Percentiles rank a stretch among this genome's conserved stretches.
Conservation (phyloP, 441 rosid species). For the Adansonia gregorii region DNA sequence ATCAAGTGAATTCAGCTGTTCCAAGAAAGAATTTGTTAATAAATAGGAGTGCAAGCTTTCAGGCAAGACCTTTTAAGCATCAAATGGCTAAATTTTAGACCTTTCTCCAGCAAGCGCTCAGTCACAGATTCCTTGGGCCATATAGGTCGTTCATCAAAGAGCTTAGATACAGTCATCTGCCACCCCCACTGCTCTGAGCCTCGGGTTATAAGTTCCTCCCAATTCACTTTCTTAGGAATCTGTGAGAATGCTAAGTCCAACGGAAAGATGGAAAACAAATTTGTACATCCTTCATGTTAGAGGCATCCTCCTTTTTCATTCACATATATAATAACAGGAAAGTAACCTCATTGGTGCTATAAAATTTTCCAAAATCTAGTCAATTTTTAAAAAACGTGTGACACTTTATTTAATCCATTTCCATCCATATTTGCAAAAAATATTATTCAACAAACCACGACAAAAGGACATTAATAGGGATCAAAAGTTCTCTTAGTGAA, state of each 20-base stretch:
- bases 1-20: constrained; percentile 15
- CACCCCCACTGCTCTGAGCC: constrained; percentile 72
- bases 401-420: not conserved
- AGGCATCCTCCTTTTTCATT: not conserved
- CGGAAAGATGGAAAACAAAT: constrained; percentile 23
- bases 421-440: constrained; percentile 9
- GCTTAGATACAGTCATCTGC: constrained; percentile 75
- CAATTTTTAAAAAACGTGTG: not conserved
- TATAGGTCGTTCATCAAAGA: constrained; percentile 89
- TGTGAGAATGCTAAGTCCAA: constrained; percentile 67
- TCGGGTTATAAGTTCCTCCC: constrained; percentile 60
- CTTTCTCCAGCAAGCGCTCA: constrained; percentile 70
- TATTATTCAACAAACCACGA: not conserved
- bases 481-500: constrained; percentile 1
- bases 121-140: constrained; percentile 82
- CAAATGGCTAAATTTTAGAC: constrained; percentile 59
- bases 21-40: constrained; percentile 25
- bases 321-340: not conserved
- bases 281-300: constrained; percentile 9
- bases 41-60: constrained; percentile 16
- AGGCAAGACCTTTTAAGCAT: constrained; percentile 72
- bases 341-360: not conserved
- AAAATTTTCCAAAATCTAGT: not conserved
- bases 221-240: constrained; percentile 80
- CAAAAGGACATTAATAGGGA: not conserved